Percentiles rank a stretch among this genome's conserved stretches.
phyloP scores from a whole-genome alignment of 495 filamentous ascomycete genomes.

The Barbatosphaeria neglecta region DNA sequence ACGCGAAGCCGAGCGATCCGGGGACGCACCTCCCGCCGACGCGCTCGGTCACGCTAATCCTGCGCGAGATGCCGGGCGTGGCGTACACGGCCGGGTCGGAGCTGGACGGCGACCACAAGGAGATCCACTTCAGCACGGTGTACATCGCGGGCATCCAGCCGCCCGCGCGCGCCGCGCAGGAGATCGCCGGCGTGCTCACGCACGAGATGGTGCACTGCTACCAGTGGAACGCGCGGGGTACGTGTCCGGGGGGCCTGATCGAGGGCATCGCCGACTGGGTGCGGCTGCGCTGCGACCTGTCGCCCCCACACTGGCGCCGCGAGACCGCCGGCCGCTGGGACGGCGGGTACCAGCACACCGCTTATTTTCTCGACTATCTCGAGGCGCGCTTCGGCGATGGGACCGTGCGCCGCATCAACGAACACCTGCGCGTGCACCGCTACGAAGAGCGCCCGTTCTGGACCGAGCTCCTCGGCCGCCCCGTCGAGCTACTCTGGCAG shows the following conservation, averaged over 20 bases:
- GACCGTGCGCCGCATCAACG: constrained; percentile 64
- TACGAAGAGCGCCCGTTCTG: constrained; percentile 59
- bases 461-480: constrained; percentile 51
- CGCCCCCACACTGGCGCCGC: constrained; percentile 76
- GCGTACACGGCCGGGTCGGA: constrained; percentile 81
- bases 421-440: constrained; percentile 43
- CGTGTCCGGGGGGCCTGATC: constrained; percentile 65
- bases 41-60: constrained; percentile 78
- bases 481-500: constrained; percentile 59
- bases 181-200: constrained; percentile 72
- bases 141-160: constrained; percentile 50
- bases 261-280: constrained; percentile 96
- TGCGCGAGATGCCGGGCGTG: constrained; percentile 67
- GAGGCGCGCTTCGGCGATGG: constrained; percentile 54
- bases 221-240: constrained; percentile 60
- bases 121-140: constrained; percentile 75
- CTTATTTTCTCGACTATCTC: constrained; percentile 76
- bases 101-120: constrained; percentile 82
- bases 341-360: constrained; percentile 83
- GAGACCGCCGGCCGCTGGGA: constrained; percentile 54
- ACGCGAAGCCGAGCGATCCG: constrained; percentile 29
- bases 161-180: constrained; percentile 31
- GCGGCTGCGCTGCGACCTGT: constrained; percentile 57
- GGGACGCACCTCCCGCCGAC: constrained; percentile 32
- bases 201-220: constrained; percentile 97